Base-by-base conservation (phyloP, 768 basidiomycete species). In the Podaxis pistillaris region DNA sequence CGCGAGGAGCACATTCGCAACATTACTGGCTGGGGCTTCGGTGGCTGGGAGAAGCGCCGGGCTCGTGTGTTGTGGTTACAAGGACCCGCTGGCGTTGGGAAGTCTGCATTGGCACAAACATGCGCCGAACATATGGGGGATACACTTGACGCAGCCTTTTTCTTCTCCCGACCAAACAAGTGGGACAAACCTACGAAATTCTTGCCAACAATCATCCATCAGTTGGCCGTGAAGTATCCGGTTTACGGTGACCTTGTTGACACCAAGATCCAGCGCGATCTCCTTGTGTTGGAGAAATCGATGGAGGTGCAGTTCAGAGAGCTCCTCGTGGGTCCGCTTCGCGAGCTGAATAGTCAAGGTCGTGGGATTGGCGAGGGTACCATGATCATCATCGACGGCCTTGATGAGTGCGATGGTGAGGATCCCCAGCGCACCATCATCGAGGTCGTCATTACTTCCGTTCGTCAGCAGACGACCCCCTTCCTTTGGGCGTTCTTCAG, bases 341-440 rank as follows among this genome's bases (percentile, higher is more conserved):
- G 15, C n/a, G 24, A 52, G 19, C 17, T 40, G 2, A 28, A 6
- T 1, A 22, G 3, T 22, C 19, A 52, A 6, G 51, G 50, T 5
- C 22, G 33, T 8, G 13, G n/a, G 2, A 24, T 52, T 5, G 37
- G 9, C 15, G 4, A 17, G 38, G 59, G 28, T 33, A 11, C 8
- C 3, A 30, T 50, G 11, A 26, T 71, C 13, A 47, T 73, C n/a
- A 64, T 71, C 40, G 71, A 73, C 60, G 70, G 66, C 4, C 63
- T 75, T 4, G 72, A 74, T 54, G 71, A 74, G 61, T 74, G 70
- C 51, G 26, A 26, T 26, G 26, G 26, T 26, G 26, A 26, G 26
- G 26, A 26, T 26, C 26, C 26, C 26, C 26, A 26, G 26, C 26
- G 26, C 3, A 26, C 26, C 26, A 26, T 26, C 26, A 26, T 26